phyloP scores from a whole-genome alignment of 768 basidiomycete genomes.

The Kwoniella sp. region DNA sequence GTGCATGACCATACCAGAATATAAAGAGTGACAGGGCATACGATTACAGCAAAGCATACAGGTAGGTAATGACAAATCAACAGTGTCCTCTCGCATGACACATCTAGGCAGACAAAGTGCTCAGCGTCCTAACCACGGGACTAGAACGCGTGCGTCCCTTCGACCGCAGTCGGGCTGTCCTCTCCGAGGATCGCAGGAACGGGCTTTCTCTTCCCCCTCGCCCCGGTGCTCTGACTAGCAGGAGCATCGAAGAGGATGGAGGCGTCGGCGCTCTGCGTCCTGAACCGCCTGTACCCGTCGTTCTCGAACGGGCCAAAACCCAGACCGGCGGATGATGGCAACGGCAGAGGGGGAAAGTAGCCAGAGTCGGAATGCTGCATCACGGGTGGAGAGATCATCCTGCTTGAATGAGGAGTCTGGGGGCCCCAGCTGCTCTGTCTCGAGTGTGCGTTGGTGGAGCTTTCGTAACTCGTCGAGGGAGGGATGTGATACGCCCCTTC shows the following conservation, averaged over 20 bases:
- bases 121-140: too few species aligned
- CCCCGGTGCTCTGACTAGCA: slow-evolving; percentile 3
- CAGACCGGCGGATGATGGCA: neutral
- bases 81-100: too few species aligned
- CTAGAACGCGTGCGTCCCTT: neutral
- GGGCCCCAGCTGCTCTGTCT: slow-evolving; percentile 6
- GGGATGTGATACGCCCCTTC: neutral
- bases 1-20: too few species aligned
- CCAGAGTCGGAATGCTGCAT: slow-evolving; percentile 4
- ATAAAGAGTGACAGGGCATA: too few species aligned
- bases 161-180: too few species aligned
- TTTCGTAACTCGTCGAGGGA: neutral
- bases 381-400: neutral
- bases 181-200: slow-evolving; percentile 7
- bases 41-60: too few species aligned
- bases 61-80: too few species aligned
- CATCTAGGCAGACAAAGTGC: too few species aligned
- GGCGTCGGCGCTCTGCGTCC: neutral
- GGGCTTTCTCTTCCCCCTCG: slow-evolving; percentile 21
- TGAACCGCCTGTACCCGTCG: neutral
- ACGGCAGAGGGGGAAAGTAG: slow-evolving; percentile 17
- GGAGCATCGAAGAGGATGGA: slow-evolving; percentile 3
- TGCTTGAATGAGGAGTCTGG: neutral
- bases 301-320: slow-evolving; percentile 5
- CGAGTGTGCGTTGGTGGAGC: slow-evolving; percentile 1